Evolutionary conservation across 1,284 basidiomycete genomes (phyloP).

Genomic region (Cryptococcus deneoformans): DNA sequence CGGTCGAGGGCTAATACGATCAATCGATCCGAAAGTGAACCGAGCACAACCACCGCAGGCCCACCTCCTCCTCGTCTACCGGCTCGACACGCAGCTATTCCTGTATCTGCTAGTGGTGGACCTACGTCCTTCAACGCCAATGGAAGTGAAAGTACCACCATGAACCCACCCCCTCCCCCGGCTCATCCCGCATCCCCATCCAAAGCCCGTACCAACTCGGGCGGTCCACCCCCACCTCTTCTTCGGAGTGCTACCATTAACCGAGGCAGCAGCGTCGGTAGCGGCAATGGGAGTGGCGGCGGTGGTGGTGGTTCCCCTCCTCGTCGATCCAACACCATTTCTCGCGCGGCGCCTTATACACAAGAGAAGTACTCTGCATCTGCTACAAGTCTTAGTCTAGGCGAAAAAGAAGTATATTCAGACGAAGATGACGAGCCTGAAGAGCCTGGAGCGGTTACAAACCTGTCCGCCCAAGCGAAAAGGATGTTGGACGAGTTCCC

Average conservation of each 20-base stretch:
- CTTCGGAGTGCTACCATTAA: conserved; percentile 14
- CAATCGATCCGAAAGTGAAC: conserved; percentile 10
- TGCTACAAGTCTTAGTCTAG: not conserved
- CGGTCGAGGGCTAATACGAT: conserved; percentile 13
- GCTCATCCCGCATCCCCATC: conserved; percentile 10
- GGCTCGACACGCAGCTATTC: conserved; percentile 10
- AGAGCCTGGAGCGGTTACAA: conserved; percentile 5
- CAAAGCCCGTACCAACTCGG: conserved; percentile 7
- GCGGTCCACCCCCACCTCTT: conserved; percentile 17
- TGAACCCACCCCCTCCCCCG: not conserved
- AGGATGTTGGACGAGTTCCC: conserved; percentile 63
- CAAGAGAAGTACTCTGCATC: not conserved
- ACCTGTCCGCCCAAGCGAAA: conserved; percentile 26
- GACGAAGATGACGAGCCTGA: conserved; percentile 40
- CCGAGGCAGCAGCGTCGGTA: no score
- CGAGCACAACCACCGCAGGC: not conserved
- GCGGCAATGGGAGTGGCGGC: no score
- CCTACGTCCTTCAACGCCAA: conserved; percentile 2
- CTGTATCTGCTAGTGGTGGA: not conserved
- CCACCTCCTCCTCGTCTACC: conserved; percentile 20
- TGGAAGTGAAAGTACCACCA: no score
- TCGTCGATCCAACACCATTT: conserved; percentile 3
- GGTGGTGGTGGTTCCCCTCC: conserved; percentile 6
- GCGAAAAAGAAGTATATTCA: conserved; percentile 3
- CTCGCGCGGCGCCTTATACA: not conserved